These are phyloP conservation scores for Corinectria fuckeliana DNA, from an alignment of 2,329 filamentous ascomycete genomes.

Conservation along the genomic window DNA sequence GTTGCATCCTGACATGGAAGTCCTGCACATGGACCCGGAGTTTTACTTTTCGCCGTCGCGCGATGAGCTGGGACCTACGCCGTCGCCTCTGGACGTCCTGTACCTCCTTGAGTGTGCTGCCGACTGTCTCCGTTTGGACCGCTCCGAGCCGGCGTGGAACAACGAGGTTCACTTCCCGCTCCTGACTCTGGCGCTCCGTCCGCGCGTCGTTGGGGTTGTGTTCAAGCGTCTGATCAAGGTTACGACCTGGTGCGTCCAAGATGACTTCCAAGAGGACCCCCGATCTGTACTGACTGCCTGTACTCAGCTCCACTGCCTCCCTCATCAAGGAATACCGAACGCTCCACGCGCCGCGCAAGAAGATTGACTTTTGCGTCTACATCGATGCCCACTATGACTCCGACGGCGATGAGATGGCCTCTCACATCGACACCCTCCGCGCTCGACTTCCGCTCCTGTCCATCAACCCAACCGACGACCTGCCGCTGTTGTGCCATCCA, in stretches of 20 bases:
- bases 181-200: neutral
- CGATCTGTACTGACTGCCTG: neutral
- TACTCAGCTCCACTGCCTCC: neutral
- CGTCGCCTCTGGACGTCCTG: neutral
- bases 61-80: neutral
- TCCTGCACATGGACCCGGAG: neutral
- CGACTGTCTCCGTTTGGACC: neutral
- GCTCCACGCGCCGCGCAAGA: neutral
- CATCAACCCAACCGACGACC: neutral
- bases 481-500: neutral
- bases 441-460: neutral
- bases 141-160: constrained; percentile 2
- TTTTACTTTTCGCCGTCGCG: neutral
- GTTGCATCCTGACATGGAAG: neutral
- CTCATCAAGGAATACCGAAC: constrained; percentile 1
- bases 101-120: neutral
- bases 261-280: neutral
- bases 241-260: neutral
- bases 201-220: neutral
- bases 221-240: neutral
- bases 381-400: neutral
- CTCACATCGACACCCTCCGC: neutral
- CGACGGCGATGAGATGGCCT: neutral
- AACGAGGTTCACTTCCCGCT: neutral
- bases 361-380: constrained; percentile 21